Conservation (phyloP, 139 green algal genomes). For the Coccomyxa sp. region DNA sequence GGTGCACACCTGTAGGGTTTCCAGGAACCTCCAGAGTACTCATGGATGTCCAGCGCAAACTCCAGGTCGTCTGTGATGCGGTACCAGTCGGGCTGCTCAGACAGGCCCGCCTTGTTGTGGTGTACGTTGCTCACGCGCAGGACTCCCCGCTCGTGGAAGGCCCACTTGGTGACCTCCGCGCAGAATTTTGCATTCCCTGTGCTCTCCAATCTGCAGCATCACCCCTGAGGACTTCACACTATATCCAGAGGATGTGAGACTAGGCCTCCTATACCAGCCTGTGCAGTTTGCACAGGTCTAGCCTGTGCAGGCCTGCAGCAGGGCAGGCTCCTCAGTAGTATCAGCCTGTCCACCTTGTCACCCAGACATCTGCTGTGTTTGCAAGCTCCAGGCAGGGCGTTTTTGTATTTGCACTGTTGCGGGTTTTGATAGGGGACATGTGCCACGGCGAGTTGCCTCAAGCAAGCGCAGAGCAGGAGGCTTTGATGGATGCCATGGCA, state of each 20-base stretch:
- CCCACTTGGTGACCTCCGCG: constrained; percentile 65
- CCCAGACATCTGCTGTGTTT: neutral
- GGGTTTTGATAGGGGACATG: no score
- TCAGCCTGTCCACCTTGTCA: neutral
- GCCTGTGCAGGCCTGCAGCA: neutral
- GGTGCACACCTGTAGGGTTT: constrained; percentile 59
- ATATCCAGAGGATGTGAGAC: neutral
- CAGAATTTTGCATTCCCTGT: constrained; percentile 69
- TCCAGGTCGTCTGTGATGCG: constrained; percentile 62
- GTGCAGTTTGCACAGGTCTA: neutral
- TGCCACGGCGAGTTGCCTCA: neutral
- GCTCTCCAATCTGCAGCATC: constrained; percentile 14
- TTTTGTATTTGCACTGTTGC: no score
- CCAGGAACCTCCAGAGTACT: constrained; percentile 45
- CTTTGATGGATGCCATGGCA: neutral
- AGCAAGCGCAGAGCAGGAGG: neutral
- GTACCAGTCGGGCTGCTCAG: constrained; percentile 44
- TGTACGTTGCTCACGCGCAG: constrained; percentile 48
- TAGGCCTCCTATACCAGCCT: neutral
- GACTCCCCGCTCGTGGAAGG: constrained; percentile 68
- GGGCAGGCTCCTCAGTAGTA: neutral
- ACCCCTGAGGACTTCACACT: neutral
- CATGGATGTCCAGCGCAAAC: constrained; percentile 71
- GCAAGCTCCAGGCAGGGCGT: no score
- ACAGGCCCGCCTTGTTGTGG: constrained; percentile 30